Percentiles rank a stretch among this genome's conserved stretches.
Evolutionary conservation across 2,329 filamentous ascomycete genomes (phyloP).

Genomic region (Xylaria sp.): DNA sequence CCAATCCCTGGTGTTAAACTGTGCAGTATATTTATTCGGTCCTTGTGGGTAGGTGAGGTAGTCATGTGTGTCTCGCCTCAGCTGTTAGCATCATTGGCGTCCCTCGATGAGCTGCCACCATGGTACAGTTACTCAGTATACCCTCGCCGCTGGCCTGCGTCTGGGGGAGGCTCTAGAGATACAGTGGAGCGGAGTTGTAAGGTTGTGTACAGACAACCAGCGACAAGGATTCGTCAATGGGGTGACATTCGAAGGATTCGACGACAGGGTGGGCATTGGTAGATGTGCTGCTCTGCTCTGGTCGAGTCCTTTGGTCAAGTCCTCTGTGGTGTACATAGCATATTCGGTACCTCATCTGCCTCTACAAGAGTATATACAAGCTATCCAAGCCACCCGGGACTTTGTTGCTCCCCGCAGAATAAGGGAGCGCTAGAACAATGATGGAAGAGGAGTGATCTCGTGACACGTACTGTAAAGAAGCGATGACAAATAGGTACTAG

Average conservation of each 20-base stretch:
- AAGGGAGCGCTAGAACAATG: slow-evolving; percentile 5
- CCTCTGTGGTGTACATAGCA: neutral
- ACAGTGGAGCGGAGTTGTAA: slow-evolving; percentile 1
- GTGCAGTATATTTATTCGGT: neutral
- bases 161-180: slow-evolving; percentile 28
- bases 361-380: no score
- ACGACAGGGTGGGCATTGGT: slow-evolving; percentile 3
- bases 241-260: slow-evolving; percentile 23
- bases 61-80: slow-evolving; percentile 6
- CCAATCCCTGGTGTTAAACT: no score
- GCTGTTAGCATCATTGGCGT: neutral
- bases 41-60: neutral
- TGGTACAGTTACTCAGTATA: neutral
- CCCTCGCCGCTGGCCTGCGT: slow-evolving; percentile 3
- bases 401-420: slow-evolving; percentile 3
- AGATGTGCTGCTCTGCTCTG: neutral
- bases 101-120: neutral
- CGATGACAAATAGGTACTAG: slow-evolving; percentile 17
- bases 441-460: neutral
- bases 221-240: slow-evolving; percentile 24
- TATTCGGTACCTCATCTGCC: neutral
- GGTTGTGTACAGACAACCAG: slow-evolving; percentile 20
- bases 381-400: neutral
- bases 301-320: no score
- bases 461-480: slow-evolving; percentile 1